Evolutionary conservation across 495 filamentous ascomycete genomes (phyloP).

Genomic region (Schizothecium vesticola): DNA sequence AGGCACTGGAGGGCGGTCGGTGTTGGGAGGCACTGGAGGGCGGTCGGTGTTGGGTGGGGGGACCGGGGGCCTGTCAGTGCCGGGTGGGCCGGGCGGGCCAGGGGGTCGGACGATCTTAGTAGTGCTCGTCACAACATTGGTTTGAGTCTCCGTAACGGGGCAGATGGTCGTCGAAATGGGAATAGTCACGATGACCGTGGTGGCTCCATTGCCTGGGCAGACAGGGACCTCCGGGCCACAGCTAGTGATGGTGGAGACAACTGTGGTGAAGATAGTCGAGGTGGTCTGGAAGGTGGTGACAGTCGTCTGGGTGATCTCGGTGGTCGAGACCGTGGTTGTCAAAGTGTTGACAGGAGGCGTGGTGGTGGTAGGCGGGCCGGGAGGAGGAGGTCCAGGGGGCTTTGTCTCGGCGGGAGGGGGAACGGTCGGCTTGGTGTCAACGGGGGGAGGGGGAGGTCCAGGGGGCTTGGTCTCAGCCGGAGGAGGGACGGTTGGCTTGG

Average conservation of each 20-base stretch:
- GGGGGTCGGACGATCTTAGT: neutral
- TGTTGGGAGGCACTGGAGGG: constrained; percentile 8
- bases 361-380: neutral
- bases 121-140: constrained; percentile 15
- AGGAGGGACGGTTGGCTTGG: neutral
- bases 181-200: constrained; percentile 52
- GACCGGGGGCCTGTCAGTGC: neutral
- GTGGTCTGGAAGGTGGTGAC: constrained; percentile 40
- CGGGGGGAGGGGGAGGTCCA: neutral
- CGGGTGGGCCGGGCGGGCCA: neutral
- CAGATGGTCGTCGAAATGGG: constrained; percentile 59
- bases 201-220: constrained; percentile 51
- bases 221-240: constrained; percentile 51
- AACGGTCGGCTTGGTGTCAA: too few relatives aligned
- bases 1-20: neutral
- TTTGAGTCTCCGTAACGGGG: constrained; percentile 42
- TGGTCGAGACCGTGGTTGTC: constrained; percentile 11
- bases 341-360: constrained; percentile 15
- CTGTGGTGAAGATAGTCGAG: constrained; percentile 58
- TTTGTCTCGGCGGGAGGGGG: constrained; percentile 2
- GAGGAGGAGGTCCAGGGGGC: constrained; percentile 5
- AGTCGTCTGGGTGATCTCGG: constrained; percentile 24
- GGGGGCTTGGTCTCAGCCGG: neutral
- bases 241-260: constrained; percentile 53
- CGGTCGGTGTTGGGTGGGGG: constrained; percentile 6